Conservation (phyloP, 306 rosid genomes). For the Cucumis cinereus region DNA sequence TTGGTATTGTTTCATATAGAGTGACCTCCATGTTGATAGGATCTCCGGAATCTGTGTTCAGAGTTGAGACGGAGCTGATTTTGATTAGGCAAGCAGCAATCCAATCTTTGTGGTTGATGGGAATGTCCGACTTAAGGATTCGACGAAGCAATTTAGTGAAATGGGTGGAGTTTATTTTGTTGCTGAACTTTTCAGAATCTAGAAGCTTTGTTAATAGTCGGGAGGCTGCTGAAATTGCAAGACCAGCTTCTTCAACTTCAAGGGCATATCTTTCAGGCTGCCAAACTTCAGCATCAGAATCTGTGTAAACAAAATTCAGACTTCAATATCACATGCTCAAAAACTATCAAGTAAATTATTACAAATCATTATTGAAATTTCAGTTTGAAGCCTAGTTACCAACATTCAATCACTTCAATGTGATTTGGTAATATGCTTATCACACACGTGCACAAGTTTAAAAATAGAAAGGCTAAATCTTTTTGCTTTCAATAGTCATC, state of each 20-base stretch:
- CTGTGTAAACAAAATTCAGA: conserved; percentile 16
- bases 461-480: background rate
- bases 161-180: conserved; percentile 28
- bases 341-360: background rate
- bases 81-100: conserved; percentile 74
- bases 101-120: conserved; percentile 63
- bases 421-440: background rate
- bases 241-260: conserved; percentile 80
- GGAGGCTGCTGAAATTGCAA: conserved; percentile 76
- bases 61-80: conserved; percentile 44
- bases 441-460: background rate
- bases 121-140: conserved; percentile 53
- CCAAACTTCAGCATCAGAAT: conserved; percentile 41
- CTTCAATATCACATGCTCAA: background rate
- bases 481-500: background rate
- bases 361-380: background rate
- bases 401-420: background rate
- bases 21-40: conserved; percentile 66
- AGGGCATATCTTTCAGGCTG: conserved; percentile 44
- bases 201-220: conserved; percentile 60
- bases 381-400: background rate
- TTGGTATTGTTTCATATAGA: conserved; percentile 63
- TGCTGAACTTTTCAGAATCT: conserved; percentile 27
- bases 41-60: conserved; percentile 11
- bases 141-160: conserved; percentile 44